These are phyloP conservation scores for Xylariaceae sp. DNA, from an alignment of 2,329 filamentous ascomycete genomes.

Conservation along the genomic window DNA sequence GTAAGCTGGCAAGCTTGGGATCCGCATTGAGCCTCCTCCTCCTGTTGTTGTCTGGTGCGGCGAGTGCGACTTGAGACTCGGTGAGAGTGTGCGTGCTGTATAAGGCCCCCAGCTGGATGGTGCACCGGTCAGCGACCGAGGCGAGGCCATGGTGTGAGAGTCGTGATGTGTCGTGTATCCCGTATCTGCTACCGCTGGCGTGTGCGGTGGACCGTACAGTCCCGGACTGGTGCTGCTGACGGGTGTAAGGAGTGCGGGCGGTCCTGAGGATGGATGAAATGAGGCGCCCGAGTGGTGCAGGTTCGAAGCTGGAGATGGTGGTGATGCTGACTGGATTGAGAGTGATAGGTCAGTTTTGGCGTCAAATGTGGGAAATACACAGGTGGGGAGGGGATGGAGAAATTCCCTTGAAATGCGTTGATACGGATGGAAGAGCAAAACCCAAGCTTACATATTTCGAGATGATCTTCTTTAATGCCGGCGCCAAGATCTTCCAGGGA, in stretches of 20 bases:
- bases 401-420: too few species aligned
- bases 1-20: slow-evolving; percentile 38
- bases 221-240: slow-evolving; percentile 32
- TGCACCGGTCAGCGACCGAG: slow-evolving; percentile 47
- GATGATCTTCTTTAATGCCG: slow-evolving; percentile 95
- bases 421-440: not conserved
- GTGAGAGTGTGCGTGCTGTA: slow-evolving; percentile 43
- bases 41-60: too few species aligned
- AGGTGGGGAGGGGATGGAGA: not conserved
- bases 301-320: slow-evolving; percentile 22
- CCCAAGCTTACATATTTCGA: slow-evolving; percentile 68
- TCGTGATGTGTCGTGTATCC: slow-evolving; percentile 39
- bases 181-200: slow-evolving; percentile 37
- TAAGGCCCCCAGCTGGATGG: slow-evolving; percentile 48
- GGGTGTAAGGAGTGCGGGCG: slow-evolving; percentile 29
- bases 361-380: not conserved
- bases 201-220: slow-evolving; percentile 34
- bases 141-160: slow-evolving; percentile 49
- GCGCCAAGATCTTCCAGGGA: slow-evolving; percentile 84
- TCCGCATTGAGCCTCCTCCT: slow-evolving; percentile 33
- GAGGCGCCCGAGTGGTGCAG: slow-evolving; percentile 9
- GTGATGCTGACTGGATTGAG: slow-evolving; percentile 28
- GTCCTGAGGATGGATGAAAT: slow-evolving; percentile 17
- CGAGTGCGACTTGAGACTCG: slow-evolving; percentile 36
- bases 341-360: slow-evolving; percentile 3